Evolutionary conservation across 2,329 filamentous ascomycete species (phyloP), one percentile per base, ranked within the genome.

Genomic region (Fusarium coffeatum): DNA sequence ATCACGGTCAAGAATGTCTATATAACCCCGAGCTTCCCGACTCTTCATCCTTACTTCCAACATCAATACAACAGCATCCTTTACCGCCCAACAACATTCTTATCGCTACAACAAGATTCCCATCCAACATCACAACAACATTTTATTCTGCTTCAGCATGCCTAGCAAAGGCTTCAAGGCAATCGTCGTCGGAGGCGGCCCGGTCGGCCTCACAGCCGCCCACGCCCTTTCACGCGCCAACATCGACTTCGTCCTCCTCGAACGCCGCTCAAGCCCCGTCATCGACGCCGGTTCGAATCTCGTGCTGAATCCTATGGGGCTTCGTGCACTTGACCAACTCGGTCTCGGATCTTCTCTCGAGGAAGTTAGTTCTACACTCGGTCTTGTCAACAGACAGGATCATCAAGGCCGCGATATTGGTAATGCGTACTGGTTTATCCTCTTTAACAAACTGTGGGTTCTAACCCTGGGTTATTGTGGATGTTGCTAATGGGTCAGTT

Each of bases 241-340:
- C n/a, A 78, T 83, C 37, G 78, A 82, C 55, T 83, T 80, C 13
- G 68, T 81, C 42, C 55, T 83, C 10, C 78, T 83, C 2, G 81
- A 83, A 54, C 66, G 74, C 13, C 75, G 77, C 3, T 28, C 67
- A 2, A 65, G 70, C 1, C 28, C 79, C 12, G 59, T 77, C 61
- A 59, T 74, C 42, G 72, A 80, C 65, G 74, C 76, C 16, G 73
- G 74, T 23, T 73, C 76, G 22, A 73, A 78, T 72, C 65, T 81
- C 54, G 71, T 78, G 16, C 64, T 83, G 54, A 64, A 76, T 68
- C 54, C 72, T 45, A 63, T 71, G 58, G 73, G 63, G 8, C 46
- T 77, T 57, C 78, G 75, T 34, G 72, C 76, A n/a, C 55, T 82
- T 0, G 57, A 76, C 8, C 80, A 82, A 42, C 71, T 82, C 2